These are phyloP conservation scores for Erythrophleum ivorense DNA, from an alignment of 331 rosid genomes.

Conservation along the genomic window DNA sequence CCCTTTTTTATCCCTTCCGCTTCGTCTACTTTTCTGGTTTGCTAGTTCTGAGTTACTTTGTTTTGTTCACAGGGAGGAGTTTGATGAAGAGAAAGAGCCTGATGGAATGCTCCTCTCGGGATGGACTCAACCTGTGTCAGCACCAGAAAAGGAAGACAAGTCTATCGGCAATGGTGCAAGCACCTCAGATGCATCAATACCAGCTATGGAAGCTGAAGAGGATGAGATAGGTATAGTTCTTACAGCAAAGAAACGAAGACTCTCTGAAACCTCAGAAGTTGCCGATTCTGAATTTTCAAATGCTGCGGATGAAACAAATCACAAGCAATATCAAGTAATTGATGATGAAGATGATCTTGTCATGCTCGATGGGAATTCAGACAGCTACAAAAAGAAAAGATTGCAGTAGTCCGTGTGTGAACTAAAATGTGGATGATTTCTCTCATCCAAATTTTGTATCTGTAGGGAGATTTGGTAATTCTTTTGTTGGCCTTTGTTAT, in stretches of 20 bases:
- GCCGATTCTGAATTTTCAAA: conserved; percentile 33
- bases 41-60: neutral
- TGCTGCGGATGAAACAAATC: conserved; percentile 44
- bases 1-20: neutral
- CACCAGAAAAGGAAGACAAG: conserved; percentile 57
- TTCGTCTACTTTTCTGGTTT: neutral
- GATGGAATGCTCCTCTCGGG: conserved; percentile 94
- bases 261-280: conserved; percentile 44
- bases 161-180: conserved; percentile 63
- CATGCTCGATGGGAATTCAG: conserved; percentile 60
- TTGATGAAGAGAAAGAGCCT: conserved; percentile 98
- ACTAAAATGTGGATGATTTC: conserved; percentile 36
- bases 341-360: conserved; percentile 78
- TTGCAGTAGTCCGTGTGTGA: conserved; percentile 47
- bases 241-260: conserved; percentile 67
- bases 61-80: conserved; percentile 49
- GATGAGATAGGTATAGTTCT: conserved; percentile 45
- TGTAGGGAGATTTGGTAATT: conserved; percentile 70
- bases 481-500: conserved; percentile 59
- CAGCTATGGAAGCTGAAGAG: conserved; percentile 46
- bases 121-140: conserved; percentile 71
- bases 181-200: conserved; percentile 47
- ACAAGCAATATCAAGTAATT: conserved; percentile 60
- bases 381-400: conserved; percentile 68
- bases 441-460: conserved; percentile 70